Conservation (phyloP, 805 yeast species). For the Maudiozyma pseudohumilis region DNA sequence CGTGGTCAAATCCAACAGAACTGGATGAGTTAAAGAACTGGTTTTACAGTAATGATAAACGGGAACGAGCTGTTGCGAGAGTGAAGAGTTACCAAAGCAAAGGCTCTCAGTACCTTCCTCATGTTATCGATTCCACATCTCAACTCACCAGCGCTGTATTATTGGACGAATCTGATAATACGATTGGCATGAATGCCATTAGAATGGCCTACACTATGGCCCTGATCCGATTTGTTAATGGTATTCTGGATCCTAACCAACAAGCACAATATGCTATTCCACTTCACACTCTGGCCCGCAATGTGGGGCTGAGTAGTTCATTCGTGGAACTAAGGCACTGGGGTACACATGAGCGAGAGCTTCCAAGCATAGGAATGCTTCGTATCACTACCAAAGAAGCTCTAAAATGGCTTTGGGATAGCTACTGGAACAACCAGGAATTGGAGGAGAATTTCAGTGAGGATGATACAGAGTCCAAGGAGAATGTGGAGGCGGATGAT, state of each 20-base stretch:
- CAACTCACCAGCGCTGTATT: constrained; percentile 43
- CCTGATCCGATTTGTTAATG: constrained; percentile 80
- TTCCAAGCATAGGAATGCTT: constrained; percentile 66
- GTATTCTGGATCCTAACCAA: constrained; percentile 79
- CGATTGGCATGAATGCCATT: constrained; percentile 26
- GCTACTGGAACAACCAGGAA: constrained; percentile 54
- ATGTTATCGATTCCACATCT: constrained; percentile 59
- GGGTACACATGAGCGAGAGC: constrained; percentile 73
- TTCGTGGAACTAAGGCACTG: constrained; percentile 87
- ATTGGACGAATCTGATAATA: constrained; percentile 29
- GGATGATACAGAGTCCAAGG: constrained; percentile 5
- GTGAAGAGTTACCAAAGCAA: constrained; percentile 47
- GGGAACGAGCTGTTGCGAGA: constrained; percentile 39
- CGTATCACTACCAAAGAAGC: constrained; percentile 52
- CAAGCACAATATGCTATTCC: constrained; percentile 72
- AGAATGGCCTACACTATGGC: constrained; percentile 62
- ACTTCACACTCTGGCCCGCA: constrained; percentile 60
- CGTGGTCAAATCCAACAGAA: constrained; percentile 35
- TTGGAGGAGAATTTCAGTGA: constrained; percentile 17
- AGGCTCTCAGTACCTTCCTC: constrained; percentile 51
- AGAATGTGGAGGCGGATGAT: constrained; percentile 1
- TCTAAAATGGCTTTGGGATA: constrained; percentile 58
- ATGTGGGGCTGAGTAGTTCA: constrained; percentile 57
- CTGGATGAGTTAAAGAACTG: constrained; percentile 37
- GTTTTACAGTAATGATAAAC: constrained; percentile 36